These are phyloP conservation scores for Nakazawaea ishiwadae DNA, from an alignment of 805 yeast species.

Conservation along the genomic window DNA sequence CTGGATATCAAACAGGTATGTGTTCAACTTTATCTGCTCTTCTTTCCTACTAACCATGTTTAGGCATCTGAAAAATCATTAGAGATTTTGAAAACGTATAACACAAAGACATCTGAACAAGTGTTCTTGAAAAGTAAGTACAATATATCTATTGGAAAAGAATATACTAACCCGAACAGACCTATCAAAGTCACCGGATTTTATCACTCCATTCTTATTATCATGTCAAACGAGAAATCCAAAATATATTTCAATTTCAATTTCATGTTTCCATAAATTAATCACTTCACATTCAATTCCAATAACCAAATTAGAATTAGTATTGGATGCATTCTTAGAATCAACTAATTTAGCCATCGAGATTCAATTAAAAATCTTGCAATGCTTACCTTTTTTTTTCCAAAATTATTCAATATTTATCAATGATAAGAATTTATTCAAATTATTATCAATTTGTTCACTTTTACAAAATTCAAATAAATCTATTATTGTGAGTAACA, in stretches of 20 bases:
- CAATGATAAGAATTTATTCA: conserved; percentile 49
- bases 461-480: conserved; percentile 65
- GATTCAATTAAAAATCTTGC: conserved; percentile 81
- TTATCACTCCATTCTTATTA: conserved; percentile 63
- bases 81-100: conserved; percentile 33
- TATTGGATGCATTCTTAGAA: conserved; percentile 65
- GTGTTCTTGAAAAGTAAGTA: conserved; percentile 22
- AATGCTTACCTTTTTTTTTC: conserved; percentile 71
- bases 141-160: too few relatives aligned
- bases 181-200: conserved; percentile 43
- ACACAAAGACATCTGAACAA: conserved; percentile 23
- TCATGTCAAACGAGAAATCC: conserved; percentile 75
- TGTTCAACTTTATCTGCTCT: conserved; percentile 1
- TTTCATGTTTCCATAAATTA: conserved; percentile 65
- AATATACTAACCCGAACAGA: conserved; percentile 14
- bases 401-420: conserved; percentile 57
- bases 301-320: conserved; percentile 40
- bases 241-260: conserved; percentile 64
- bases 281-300: conserved; percentile 54
- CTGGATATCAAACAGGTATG: conserved; percentile 60
- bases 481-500: conserved; percentile 73
- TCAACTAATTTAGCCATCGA: conserved; percentile 76
- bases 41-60: not conserved
- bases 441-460: conserved; percentile 64
- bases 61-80: conserved; percentile 47